Percentiles rank a stretch among this genome's conserved stretches.
Conservation (phyloP, 2,329 filamentous ascomycete species). For the Ceratocystis eucalypticola region DNA sequence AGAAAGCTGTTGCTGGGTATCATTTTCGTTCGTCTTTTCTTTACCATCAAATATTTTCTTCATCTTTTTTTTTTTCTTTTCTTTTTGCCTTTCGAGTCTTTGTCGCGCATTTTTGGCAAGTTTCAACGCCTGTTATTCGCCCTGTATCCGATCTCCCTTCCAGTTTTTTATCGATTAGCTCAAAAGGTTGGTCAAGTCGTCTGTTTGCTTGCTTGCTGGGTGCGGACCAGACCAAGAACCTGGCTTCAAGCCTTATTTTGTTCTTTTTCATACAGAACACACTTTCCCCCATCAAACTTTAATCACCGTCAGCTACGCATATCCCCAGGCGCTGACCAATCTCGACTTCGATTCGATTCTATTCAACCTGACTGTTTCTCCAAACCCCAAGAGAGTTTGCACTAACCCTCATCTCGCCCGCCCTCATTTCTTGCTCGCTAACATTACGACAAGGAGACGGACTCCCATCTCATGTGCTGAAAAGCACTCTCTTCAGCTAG, state of each 20-base stretch:
- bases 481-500: slow-evolving; percentile 7
- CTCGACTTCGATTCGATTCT: not conserved
- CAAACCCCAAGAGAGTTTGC: not conserved
- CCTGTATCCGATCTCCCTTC: not conserved
- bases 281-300: too few relatives aligned
- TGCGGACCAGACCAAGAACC: not conserved
- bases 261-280: not conserved
- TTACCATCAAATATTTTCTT: not conserved
- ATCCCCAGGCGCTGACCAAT: not conserved
- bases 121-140: not conserved
- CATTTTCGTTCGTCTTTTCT: not conserved
- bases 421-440: not conserved
- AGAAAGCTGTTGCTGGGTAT: not conserved
- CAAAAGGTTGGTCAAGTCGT: not conserved
- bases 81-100: not conserved
- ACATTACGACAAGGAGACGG: not conserved
- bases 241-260: not conserved
- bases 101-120: slow-evolving; percentile 7
- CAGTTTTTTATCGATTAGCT: slow-evolving; percentile 5
- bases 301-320: too few relatives aligned
- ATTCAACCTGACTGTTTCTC: too few relatives aligned
- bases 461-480: slow-evolving; percentile 14
- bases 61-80: not conserved
- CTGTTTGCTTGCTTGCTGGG: not conserved
- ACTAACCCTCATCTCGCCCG: not conserved